A percentile compares a stretch with the other conserved stretches of the same genome.
Conservation (phyloP, 2,329 filamentous ascomycete species). For the Volutella citrinella region DNA sequence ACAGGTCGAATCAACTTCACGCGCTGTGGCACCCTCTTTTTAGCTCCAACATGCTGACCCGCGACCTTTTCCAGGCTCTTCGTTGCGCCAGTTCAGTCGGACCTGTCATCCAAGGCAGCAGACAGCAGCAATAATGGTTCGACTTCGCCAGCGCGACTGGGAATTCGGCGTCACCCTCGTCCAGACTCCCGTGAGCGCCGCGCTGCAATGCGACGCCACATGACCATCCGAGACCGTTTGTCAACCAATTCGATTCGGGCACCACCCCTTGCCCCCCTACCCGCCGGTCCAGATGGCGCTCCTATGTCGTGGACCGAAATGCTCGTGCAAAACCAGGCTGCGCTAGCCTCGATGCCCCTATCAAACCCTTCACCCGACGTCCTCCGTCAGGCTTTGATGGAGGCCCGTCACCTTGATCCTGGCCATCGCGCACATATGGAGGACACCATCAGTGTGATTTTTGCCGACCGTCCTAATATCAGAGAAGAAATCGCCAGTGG, state of each 20-base stretch:
- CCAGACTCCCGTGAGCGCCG: slow-evolving; percentile 30
- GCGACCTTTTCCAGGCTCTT: slow-evolving; percentile 37
- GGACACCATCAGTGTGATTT: slow-evolving; percentile 24
- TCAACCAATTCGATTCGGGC: slow-evolving; percentile 10
- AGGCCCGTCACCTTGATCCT: slow-evolving; percentile 18
- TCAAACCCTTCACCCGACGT: no score
- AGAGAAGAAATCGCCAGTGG: slow-evolving; percentile 8
- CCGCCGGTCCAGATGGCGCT: slow-evolving; percentile 17
- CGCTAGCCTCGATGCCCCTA: no score
- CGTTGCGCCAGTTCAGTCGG: slow-evolving; percentile 44
- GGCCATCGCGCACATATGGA: slow-evolving; percentile 26
- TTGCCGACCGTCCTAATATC: slow-evolving; percentile 13
- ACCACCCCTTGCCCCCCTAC: no score
- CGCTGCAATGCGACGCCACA: slow-evolving; percentile 27
- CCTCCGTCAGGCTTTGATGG: no score
- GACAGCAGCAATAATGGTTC: slow-evolving; percentile 22
- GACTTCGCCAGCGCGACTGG: slow-evolving; percentile 34
- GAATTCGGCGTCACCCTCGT: slow-evolving; percentile 38
- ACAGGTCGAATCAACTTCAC: no score
- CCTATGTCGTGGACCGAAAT: slow-evolving; percentile 21
- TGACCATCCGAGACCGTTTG: slow-evolving; percentile 22
- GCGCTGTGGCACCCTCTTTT: no score
- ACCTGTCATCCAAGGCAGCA: slow-evolving; percentile 34
- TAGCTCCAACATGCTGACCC: no score
- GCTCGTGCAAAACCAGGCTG: no score